Percentiles rank a stretch among this genome's conserved stretches.
These are phyloP conservation scores for Saccharomycopsis crataegensis DNA, from an alignment of 1,139 yeast species.

Conservation along the genomic window DNA sequence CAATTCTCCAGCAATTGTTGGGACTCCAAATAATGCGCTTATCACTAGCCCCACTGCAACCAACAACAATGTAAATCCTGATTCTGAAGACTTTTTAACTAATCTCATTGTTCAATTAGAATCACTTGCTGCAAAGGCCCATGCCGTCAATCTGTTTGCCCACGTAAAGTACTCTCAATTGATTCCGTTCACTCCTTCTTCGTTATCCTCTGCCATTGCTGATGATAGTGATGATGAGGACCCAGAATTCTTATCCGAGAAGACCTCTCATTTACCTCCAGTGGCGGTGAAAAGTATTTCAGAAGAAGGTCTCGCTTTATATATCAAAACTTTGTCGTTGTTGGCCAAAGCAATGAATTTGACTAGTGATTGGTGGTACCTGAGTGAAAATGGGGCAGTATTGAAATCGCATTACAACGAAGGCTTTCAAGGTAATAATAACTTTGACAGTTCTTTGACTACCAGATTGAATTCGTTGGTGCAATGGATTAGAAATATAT, in stretches of 20 bases:
- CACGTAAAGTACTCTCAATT: conserved; percentile 84
- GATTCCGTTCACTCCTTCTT: conserved; percentile 73
- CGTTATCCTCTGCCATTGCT: conserved; percentile 48
- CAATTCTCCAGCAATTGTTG: background rate
- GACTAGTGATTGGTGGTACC: conserved; percentile 87
- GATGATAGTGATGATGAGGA: conserved; percentile 27
- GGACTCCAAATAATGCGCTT: background rate
- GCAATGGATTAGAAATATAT: conserved; percentile 86
- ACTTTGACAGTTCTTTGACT: conserved; percentile 4
- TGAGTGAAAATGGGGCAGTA: conserved; percentile 30
- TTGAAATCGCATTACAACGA: background rate
- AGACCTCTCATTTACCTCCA: conserved; percentile 47
- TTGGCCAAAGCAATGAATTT: conserved; percentile 79
- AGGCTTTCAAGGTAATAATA: background rate
- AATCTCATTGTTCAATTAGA: conserved; percentile 49
- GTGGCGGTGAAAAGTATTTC: conserved; percentile 54
- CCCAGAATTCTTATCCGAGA: conserved; percentile 29
- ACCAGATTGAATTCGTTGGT: conserved; percentile 65
- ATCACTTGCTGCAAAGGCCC: conserved; percentile 78
- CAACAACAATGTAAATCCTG: conserved; percentile 18
- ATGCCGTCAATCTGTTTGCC: conserved; percentile 81
- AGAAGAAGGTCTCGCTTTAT: conserved; percentile 79
- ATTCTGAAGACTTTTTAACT: conserved; percentile 1
- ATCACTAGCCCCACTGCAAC: conserved; percentile 15
- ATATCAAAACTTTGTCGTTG: conserved; percentile 74